phyloP scores from a whole-genome alignment of 208 protist species.

The Wallacemonas sp. region DNA sequence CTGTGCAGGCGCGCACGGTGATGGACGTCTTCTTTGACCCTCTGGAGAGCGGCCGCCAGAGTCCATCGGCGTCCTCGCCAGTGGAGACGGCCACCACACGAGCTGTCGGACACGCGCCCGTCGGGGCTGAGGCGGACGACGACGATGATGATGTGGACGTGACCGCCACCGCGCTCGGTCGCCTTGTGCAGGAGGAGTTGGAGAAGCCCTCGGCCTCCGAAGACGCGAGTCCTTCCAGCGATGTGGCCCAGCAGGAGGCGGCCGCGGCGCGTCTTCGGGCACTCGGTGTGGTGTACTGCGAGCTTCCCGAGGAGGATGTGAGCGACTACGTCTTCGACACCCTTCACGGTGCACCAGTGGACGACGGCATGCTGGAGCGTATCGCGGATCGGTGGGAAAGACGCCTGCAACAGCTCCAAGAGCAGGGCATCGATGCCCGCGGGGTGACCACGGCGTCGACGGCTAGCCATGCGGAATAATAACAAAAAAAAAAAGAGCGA shows the following conservation, averaged over 20 bases:
- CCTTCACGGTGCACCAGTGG: constrained; percentile 49
- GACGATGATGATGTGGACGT: constrained; percentile 27
- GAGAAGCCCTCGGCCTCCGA: background rate
- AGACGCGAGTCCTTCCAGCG: background rate
- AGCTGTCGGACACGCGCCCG: too few species aligned
- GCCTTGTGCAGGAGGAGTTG: constrained; percentile 38
- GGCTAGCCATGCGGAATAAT: background rate
- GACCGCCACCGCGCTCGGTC: constrained; percentile 29
- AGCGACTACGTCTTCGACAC: constrained; percentile 64
- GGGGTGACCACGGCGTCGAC: background rate
- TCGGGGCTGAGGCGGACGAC: constrained; percentile 8
- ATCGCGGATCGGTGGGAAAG: constrained; percentile 60
- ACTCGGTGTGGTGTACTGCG: constrained; percentile 67
- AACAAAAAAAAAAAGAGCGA: background rate
- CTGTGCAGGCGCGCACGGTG: constrained; percentile 51
- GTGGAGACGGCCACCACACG: too few species aligned
- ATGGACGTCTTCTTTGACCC: constrained; percentile 64
- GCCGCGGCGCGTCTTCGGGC: constrained; percentile 28
- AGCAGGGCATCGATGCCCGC: background rate
- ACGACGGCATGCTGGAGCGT: constrained; percentile 39
- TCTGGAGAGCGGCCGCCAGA: background rate
- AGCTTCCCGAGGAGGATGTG: constrained; percentile 54
- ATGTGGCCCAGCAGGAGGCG: constrained; percentile 2
- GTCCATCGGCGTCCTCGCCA: too few species aligned
- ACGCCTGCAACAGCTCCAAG: constrained; percentile 21